phyloP scores from a whole-genome alignment of 129 eudicot genomes.

The Artemisia tridentata region DNA sequence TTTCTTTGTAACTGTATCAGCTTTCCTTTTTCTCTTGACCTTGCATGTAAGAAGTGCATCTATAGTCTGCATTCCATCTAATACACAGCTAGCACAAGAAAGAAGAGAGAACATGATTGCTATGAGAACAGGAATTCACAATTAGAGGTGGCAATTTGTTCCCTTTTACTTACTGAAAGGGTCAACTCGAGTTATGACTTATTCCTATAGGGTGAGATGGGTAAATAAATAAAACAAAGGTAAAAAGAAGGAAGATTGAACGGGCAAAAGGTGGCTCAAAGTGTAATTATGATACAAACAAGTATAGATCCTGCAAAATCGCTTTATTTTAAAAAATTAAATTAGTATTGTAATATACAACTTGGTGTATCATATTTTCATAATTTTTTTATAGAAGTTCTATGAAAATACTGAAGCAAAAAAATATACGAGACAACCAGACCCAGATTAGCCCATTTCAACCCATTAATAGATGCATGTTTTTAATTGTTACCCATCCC shows the following conservation, averaged over 20 bases:
- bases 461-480: background rate
- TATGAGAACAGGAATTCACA: conserved; percentile 7
- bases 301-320: background rate
- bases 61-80: conserved; percentile 92
- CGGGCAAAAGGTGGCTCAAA: background rate
- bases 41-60: conserved; percentile 92
- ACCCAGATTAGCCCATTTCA: background rate
- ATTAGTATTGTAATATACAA: background rate
- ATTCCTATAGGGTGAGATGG: background rate
- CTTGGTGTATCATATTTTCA: background rate
- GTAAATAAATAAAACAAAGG: background rate
- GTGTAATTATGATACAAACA: background rate
- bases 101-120: conserved; percentile 21
- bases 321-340: background rate
- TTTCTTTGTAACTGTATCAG: conserved; percentile 39
- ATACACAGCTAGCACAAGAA: conserved; percentile 75
- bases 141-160: background rate
- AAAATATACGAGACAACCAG: background rate
- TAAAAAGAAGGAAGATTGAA: background rate
- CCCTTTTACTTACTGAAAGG: background rate
- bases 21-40: conserved; percentile 69
- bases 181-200: background rate
- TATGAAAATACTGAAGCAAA: background rate
- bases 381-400: background rate
- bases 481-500: background rate